Percentiles rank a stretch among this genome's conserved stretches.
These are phyloP conservation scores for Westerdykella ornata DNA, from an alignment of 2,329 filamentous ascomycete species.

Conservation along the genomic window DNA sequence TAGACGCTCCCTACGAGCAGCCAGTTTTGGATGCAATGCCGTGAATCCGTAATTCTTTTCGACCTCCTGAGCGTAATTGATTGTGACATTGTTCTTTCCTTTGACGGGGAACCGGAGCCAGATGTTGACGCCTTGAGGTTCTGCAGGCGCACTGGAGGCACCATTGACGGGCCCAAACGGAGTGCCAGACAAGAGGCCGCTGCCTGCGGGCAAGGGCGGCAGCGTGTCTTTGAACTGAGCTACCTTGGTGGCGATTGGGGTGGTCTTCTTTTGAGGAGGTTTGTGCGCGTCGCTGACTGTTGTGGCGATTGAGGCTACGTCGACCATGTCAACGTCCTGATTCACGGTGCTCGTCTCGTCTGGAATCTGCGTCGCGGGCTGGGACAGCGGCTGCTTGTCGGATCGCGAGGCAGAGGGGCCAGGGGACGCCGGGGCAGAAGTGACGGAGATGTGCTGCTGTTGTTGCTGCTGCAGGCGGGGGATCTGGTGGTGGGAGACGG, in stretches of 20 bases:
- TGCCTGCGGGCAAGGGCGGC: slow-evolving; percentile 54
- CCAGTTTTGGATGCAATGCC: slow-evolving; percentile 82
- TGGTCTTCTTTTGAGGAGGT: slow-evolving; percentile 5
- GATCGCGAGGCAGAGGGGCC: slow-evolving; percentile 24
- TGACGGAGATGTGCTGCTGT: slow-evolving; percentile 26
- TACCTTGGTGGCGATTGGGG: slow-evolving; percentile 42
- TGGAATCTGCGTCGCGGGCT: background rate
- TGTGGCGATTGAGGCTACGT: too few species aligned
- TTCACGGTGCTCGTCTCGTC: background rate
- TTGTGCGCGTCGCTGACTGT: background rate
- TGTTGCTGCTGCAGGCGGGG: slow-evolving; percentile 30
- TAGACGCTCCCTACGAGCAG: slow-evolving; percentile 79
- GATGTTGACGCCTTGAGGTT: slow-evolving; percentile 59
- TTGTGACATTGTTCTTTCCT: slow-evolving; percentile 77
- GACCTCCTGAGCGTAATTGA: slow-evolving; percentile 92
- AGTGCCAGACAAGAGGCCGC: slow-evolving; percentile 57
- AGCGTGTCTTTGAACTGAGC: slow-evolving; percentile 50
- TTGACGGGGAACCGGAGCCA: slow-evolving; percentile 75
- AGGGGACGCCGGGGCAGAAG: slow-evolving; percentile 37
- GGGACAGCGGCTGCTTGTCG: slow-evolving; percentile 12
- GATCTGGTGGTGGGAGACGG: slow-evolving; percentile 26
- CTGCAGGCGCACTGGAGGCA: slow-evolving; percentile 39
- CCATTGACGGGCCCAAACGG: slow-evolving; percentile 51
- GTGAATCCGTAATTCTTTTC: slow-evolving; percentile 93
- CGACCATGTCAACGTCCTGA: too few species aligned